A percentile compares a stretch with the other conserved stretches of the same genome.
Conservation (phyloP, 2,329 filamentous ascomycete species). For the Elsinoe ampelina region DNA sequence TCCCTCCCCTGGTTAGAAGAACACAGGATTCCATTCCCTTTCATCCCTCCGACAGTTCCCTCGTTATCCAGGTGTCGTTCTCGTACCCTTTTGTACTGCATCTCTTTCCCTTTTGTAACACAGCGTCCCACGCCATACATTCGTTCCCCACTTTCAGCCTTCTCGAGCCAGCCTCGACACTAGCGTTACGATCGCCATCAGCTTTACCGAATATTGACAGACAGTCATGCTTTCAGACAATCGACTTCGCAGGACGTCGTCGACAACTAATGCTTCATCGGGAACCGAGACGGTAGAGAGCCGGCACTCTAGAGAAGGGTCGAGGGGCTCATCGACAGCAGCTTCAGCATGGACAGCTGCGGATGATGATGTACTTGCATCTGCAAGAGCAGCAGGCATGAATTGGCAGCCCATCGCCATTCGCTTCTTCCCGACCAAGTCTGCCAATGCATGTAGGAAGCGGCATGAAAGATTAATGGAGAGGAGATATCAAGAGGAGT, state of each 20-base stretch:
- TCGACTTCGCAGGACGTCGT: slow-evolving; percentile 10
- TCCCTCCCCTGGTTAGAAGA: background rate
- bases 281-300: slow-evolving; percentile 1
- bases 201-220: background rate
- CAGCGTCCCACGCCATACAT: background rate
- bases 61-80: background rate
- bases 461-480: slow-evolving; percentile 78
- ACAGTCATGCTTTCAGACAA: background rate
- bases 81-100: background rate
- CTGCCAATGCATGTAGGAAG: slow-evolving; percentile 77
- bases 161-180: background rate
- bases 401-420: slow-evolving; percentile 78
- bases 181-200: slow-evolving; percentile 5
- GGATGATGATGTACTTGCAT: slow-evolving; percentile 65
- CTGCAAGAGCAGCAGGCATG: slow-evolving; percentile 62
- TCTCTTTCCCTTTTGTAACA: slow-evolving; percentile 5
- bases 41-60: background rate
- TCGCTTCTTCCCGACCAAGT: slow-evolving; percentile 67
- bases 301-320: slow-evolving; percentile 4
- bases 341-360: slow-evolving; percentile 55
- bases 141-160: slow-evolving; percentile 10
- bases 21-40: background rate
- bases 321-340: background rate
- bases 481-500: slow-evolving; percentile 62
- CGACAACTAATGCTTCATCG: slow-evolving; percentile 2